Evolutionary conservation across 306 rosid species (phyloP).

Genomic region (Herpetospermum pedunculosum): DNA sequence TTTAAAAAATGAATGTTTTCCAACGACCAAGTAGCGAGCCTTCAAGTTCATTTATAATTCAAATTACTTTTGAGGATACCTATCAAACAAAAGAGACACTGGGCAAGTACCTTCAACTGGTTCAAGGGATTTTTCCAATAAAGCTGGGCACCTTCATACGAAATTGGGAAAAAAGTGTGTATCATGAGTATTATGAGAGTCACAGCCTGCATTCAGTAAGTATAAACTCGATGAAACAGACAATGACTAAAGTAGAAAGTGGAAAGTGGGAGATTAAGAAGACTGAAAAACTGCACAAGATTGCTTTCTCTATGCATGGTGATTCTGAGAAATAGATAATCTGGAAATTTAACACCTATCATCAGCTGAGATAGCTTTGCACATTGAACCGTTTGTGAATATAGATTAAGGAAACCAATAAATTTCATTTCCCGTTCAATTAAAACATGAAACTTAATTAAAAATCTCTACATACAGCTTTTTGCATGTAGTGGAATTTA

Average conservation of each 20-base stretch:
- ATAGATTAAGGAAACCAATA: neutral
- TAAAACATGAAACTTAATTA: neutral
- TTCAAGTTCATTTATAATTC: neutral
- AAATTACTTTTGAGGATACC: neutral
- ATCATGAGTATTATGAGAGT: conserved; percentile 41
- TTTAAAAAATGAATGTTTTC: neutral
- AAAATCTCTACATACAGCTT: neutral
- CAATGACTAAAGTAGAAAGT: conserved; percentile 1
- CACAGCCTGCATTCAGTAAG: conserved; percentile 44
- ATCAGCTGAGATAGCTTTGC: neutral
- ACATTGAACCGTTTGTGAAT: neutral
- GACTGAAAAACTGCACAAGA: neutral
- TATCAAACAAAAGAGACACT: conserved; percentile 7
- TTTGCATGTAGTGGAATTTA: neutral
- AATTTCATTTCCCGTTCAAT: neutral
- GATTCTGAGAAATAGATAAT: neutral
- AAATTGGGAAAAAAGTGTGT: conserved; percentile 67
- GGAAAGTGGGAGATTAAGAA: neutral
- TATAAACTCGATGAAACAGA: conserved; percentile 10
- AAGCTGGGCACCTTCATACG: conserved; percentile 54
- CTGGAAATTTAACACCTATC: neutral
- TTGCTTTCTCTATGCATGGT: neutral
- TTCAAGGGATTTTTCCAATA: conserved; percentile 53
- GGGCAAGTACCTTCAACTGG: conserved; percentile 55
- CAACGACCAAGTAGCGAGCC: neutral